Evolutionary conservation across 352 stramenopile species (phyloP).

Genomic region (Elongisporangium undulatum): DNA sequence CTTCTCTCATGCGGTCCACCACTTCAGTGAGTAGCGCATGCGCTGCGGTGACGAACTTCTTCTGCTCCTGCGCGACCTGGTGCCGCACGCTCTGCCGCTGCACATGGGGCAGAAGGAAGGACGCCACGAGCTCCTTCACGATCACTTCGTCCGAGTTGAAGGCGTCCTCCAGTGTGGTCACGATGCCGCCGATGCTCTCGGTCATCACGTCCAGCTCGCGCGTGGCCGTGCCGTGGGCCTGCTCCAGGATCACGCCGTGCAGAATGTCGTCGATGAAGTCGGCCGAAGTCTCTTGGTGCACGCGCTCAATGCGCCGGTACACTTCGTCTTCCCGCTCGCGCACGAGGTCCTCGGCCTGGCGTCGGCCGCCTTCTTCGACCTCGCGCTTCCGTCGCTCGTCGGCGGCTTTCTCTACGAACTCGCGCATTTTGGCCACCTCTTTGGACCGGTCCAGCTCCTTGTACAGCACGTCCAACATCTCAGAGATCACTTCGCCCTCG

Average conservation of each 20-base stretch:
- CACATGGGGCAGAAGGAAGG: slow-evolving; percentile 77
- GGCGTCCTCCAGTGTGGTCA: slow-evolving; percentile 42
- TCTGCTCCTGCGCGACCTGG: slow-evolving; percentile 54
- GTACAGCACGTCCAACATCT: slow-evolving; percentile 87
- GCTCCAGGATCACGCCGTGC: slow-evolving; percentile 43
- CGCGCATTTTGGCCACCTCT: slow-evolving; percentile 71
- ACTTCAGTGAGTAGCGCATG: slow-evolving; percentile 53
- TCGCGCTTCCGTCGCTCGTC: slow-evolving; percentile 72
- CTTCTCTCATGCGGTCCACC: slow-evolving; percentile 14
- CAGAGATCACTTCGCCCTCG: slow-evolving; percentile 85
- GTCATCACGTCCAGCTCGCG: slow-evolving; percentile 48
- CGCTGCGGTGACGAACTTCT: slow-evolving; percentile 62
- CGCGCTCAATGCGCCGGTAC: slow-evolving; percentile 63
- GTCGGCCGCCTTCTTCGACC: slow-evolving; percentile 79
- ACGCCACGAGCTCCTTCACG: slow-evolving; percentile 77
- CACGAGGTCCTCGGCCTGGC: slow-evolving; percentile 84
- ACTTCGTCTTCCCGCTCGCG: slow-evolving; percentile 83
- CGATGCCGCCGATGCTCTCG: slow-evolving; percentile 37
- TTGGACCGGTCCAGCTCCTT: slow-evolving; percentile 84
- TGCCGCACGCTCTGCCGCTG: slow-evolving; percentile 55
- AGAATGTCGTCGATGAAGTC: slow-evolving; percentile 73
- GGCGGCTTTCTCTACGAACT: slow-evolving; percentile 64
- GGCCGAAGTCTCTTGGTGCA: slow-evolving; percentile 74
- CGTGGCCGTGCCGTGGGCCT: slow-evolving; percentile 37
- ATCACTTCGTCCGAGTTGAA: slow-evolving; percentile 51